A percentile compares a stretch with the other conserved stretches of the same genome.
Evolutionary conservation across 2,329 filamentous ascomycete species (phyloP).

Genomic region (Pestalotiopsis sp.): DNA sequence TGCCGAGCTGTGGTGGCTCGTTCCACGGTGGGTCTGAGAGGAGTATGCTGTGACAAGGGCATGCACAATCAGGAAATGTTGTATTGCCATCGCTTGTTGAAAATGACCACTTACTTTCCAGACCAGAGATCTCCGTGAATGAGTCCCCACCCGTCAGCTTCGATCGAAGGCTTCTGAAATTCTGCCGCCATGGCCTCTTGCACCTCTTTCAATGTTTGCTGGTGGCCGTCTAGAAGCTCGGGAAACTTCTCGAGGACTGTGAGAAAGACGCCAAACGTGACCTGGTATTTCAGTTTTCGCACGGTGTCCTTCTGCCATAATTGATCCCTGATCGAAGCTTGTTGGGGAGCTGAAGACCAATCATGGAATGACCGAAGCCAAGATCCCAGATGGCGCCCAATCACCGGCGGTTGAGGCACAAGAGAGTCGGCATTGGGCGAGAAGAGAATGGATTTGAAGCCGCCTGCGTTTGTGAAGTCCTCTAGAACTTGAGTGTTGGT

Average conservation of each 20-base stretch:
- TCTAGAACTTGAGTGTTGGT: not conserved
- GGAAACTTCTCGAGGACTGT: slow-evolving; percentile 34
- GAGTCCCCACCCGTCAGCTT: slow-evolving; percentile 19
- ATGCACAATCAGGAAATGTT: not conserved
- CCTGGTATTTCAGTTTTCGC: slow-evolving; percentile 36
- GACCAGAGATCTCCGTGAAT: slow-evolving; percentile 45
- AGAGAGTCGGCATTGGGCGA: not conserved
- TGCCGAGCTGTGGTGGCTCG: slow-evolving; percentile 25
- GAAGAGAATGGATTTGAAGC: not conserved
- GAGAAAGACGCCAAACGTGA: slow-evolving; percentile 39
- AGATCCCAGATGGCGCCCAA: slow-evolving; percentile 12
- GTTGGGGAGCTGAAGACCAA: slow-evolving; percentile 28
- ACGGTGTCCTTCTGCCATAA: slow-evolving; percentile 33
- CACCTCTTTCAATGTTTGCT: slow-evolving; percentile 30
- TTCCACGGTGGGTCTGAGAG: not conserved
- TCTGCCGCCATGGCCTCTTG: slow-evolving; percentile 8
- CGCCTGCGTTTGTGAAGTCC: not conserved
- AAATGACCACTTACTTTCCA: slow-evolving; percentile 36
- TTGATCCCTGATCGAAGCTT: slow-evolving; percentile 17
- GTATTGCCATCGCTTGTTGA: too few species aligned
- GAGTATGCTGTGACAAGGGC: not conserved
- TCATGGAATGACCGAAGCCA: slow-evolving; percentile 39
- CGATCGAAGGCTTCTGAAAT: slow-evolving; percentile 8
- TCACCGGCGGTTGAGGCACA: not conserved
- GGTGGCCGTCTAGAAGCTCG: slow-evolving; percentile 25